Percentiles rank a stretch among this genome's conserved stretches.
Conservation (phyloP, 176 grass and related monocot genomes). For the Hordeum marinum region DNA sequence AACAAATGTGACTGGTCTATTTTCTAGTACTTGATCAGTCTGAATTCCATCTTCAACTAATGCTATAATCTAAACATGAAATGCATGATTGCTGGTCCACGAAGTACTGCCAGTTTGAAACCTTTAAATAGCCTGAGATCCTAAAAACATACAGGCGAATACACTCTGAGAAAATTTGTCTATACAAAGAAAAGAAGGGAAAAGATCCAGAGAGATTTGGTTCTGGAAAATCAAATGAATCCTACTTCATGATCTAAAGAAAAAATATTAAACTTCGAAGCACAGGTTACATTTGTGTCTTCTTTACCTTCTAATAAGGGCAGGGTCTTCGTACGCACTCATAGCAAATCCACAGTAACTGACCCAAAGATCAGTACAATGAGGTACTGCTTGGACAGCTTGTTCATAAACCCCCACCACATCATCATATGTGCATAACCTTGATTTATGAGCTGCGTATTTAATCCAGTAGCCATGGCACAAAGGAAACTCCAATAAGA, state of each 20-base stretch:
- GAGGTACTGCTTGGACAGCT: conserved; percentile 53
- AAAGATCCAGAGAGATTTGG: neutral
- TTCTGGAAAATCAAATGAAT: neutral
- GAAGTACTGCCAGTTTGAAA: neutral
- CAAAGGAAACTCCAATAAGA: conserved; percentile 80
- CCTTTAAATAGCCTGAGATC: neutral
- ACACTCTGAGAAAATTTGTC: neutral
- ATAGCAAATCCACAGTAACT: conserved; percentile 79
- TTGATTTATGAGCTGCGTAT: conserved; percentile 64
- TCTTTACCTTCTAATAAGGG: conserved; percentile 78
- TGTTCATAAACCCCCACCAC: conserved; percentile 64
- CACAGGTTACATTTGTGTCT: conserved; percentile 6
- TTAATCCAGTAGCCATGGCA: conserved; percentile 85
- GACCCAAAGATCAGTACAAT: conserved; percentile 74
- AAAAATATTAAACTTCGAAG: neutral
- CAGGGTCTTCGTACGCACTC: conserved; percentile 58
- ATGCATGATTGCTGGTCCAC: neutral
- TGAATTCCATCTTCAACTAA: neutral
- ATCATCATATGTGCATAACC: conserved; percentile 47
- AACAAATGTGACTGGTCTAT: neutral
- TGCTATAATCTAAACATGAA: conserved; percentile 19
- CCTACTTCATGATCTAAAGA: neutral
- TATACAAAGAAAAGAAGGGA: conserved; percentile 6
- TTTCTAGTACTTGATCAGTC: conserved; percentile 12
- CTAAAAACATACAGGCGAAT: conserved; percentile 2